These are phyloP conservation scores for Tulasnella sp. DNA, from an alignment of 768 basidiomycete genomes.

Conservation along the genomic window DNA sequence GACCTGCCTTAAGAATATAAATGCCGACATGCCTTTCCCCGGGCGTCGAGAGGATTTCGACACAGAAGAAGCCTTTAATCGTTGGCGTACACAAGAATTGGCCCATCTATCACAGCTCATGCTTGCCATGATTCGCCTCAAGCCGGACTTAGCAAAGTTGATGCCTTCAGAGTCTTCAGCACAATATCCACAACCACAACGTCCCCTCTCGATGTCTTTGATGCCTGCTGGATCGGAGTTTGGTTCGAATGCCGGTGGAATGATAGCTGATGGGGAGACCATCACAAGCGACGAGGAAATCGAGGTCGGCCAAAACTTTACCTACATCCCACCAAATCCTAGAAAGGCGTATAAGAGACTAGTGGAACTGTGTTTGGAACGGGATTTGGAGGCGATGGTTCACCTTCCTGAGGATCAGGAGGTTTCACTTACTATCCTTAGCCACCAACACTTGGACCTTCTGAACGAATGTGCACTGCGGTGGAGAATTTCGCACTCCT, in stretches of 20 bases:
- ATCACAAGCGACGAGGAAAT: slow-evolving; percentile 39
- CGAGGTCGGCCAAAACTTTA: slow-evolving; percentile 74
- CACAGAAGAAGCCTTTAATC: slow-evolving; percentile 73
- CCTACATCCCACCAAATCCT: slow-evolving; percentile 86
- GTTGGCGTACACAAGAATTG: slow-evolving; percentile 80
- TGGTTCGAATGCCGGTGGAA: neutral
- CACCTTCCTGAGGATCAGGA: slow-evolving; percentile 69
- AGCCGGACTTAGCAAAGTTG: slow-evolving; percentile 82
- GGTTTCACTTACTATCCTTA: slow-evolving; percentile 89
- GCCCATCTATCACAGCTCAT: slow-evolving; percentile 83
- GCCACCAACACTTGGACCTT: slow-evolving; percentile 70
- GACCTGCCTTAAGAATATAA: slow-evolving; percentile 90
- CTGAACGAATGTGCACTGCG: slow-evolving; percentile 83
- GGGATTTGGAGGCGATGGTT: slow-evolving; percentile 85
- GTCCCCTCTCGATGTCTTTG: neutral
- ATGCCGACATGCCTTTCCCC: slow-evolving; percentile 76
- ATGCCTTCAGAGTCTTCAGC: slow-evolving; percentile 52
- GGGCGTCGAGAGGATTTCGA: slow-evolving; percentile 85
- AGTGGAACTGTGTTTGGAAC: slow-evolving; percentile 73
- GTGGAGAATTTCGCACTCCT: slow-evolving; percentile 83
- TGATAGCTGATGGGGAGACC: slow-evolving; percentile 26
- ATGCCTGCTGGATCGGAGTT: neutral
- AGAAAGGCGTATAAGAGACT: slow-evolving; percentile 80
- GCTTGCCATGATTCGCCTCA: slow-evolving; percentile 77
- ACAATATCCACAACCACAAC: slow-evolving; percentile 47